These are phyloP conservation scores for Aspergillus eucalypticola DNA, from an alignment of 2,329 filamentous ascomycete genomes.

Conservation along the genomic window DNA sequence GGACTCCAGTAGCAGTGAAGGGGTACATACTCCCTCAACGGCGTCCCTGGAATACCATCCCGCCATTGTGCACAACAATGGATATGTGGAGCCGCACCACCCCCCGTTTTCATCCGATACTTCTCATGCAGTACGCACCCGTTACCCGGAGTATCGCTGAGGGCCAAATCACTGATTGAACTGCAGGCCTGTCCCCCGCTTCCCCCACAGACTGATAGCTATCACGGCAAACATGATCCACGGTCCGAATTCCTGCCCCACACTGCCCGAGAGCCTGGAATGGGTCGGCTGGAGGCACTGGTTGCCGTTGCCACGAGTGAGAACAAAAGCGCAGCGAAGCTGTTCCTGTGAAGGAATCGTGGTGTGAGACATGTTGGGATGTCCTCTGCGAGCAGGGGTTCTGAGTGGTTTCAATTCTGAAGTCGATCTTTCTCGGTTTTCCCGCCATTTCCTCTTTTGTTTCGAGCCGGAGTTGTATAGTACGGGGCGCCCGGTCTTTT, in stretches of 20 bases:
- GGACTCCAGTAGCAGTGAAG: constrained; percentile 52
- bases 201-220: constrained; percentile 32
- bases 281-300: constrained; percentile 52
- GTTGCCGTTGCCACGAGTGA: constrained; percentile 53
- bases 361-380: background rate
- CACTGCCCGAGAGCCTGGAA: constrained; percentile 37
- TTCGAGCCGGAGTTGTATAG: constrained; percentile 19
- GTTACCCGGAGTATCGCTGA: constrained; percentile 26
- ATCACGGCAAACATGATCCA: constrained; percentile 30
- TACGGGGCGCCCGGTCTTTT: constrained; percentile 18
- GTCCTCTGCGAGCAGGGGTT: background rate
- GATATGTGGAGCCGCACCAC: constrained; percentile 48
- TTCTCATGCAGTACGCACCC: constrained; percentile 44
- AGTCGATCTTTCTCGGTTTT: constrained; percentile 4
- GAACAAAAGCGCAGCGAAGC: constrained; percentile 39
- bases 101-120: constrained; percentile 37
- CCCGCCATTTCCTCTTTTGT: constrained; percentile 12
- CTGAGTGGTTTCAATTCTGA: background rate
- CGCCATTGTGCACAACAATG: constrained; percentile 51
- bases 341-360: constrained; percentile 28
- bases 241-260: constrained; percentile 32
- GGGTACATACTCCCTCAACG: constrained; percentile 50
- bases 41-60: constrained; percentile 51
- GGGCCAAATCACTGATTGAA: constrained; percentile 32
- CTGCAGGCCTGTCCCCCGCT: constrained; percentile 37